Evolutionary conservation across 2,329 filamentous ascomycete species (phyloP).

Genomic region (Rosellinia necatrix): DNA sequence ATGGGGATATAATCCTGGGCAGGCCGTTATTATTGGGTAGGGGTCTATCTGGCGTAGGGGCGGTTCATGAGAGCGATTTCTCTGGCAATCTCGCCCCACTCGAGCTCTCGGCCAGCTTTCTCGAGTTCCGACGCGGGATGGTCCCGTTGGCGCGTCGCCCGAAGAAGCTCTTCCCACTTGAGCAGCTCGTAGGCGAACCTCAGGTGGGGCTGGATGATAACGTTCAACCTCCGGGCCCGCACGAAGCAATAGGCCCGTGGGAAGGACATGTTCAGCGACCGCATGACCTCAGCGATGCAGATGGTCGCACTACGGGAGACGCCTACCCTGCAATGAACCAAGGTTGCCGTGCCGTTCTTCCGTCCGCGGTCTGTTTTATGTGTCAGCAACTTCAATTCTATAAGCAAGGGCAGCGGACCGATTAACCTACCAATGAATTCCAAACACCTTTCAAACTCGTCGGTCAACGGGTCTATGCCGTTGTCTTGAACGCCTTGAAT

Average conservation of each 20-base stretch:
- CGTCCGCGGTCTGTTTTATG: slow-evolving; percentile 72
- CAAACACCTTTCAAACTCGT: slow-evolving; percentile 83
- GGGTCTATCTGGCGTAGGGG: slow-evolving; percentile 74
- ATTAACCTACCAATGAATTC: slow-evolving; percentile 81
- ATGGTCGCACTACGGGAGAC: slow-evolving; percentile 96
- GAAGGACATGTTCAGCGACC: slow-evolving; percentile 76
- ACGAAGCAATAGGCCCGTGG: slow-evolving; percentile 96
- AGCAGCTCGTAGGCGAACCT: slow-evolving; percentile 93
- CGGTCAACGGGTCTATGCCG: slow-evolving; percentile 87
- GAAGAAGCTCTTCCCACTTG: slow-evolving; percentile 88
- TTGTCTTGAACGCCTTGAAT: slow-evolving; percentile 94
- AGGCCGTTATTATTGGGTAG: neutral
- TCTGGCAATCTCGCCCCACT: slow-evolving; percentile 86
- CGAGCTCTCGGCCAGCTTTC: slow-evolving; percentile 73
- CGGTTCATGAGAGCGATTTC: slow-evolving; percentile 97
- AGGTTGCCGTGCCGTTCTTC: slow-evolving; percentile 75
- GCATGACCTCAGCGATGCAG: slow-evolving; percentile 99
- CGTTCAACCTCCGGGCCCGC: slow-evolving; percentile 86
- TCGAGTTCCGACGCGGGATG: slow-evolving; percentile 32
- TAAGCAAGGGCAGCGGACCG: slow-evolving; percentile 15
- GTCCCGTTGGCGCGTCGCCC: slow-evolving; percentile 53
- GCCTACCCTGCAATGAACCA: slow-evolving; percentile 95
- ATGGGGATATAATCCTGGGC: neutral
- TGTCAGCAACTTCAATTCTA: slow-evolving; percentile 9
- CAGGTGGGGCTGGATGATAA: slow-evolving; percentile 97